These are phyloP conservation scores for Eucommia ulmoides DNA, from an alignment of 257 asterid species.

Conservation along the genomic window DNA sequence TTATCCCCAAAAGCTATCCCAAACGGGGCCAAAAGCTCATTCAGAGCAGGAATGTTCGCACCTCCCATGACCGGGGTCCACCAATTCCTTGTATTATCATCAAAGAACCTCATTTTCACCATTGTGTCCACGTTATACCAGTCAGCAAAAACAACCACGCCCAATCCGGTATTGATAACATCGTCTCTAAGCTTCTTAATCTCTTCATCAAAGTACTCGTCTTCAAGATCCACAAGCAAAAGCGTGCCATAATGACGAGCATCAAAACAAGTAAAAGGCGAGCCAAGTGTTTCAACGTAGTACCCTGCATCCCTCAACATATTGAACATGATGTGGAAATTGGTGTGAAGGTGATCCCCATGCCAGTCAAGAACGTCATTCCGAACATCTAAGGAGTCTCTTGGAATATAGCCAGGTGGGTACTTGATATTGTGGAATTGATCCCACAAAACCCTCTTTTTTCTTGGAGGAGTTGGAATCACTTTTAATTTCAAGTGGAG, in stretches of 20 bases:
- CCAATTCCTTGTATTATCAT: slow-evolving; percentile 97
- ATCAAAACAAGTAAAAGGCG: slow-evolving; percentile 96
- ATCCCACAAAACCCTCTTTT: slow-evolving; percentile 84
- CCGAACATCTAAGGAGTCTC: slow-evolving; percentile 96
- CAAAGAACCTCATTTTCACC: slow-evolving; percentile 97
- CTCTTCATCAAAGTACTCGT: slow-evolving; percentile 84
- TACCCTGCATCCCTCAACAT: slow-evolving; percentile 90
- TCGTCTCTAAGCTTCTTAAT: slow-evolving; percentile 69
- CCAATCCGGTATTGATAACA: slow-evolving; percentile 56
- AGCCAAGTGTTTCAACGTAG: slow-evolving; percentile 91
- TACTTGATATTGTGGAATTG: slow-evolving; percentile 93
- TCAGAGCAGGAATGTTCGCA: slow-evolving; percentile 87
- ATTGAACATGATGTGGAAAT: slow-evolving; percentile 92
- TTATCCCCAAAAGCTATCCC: slow-evolving; percentile 97
- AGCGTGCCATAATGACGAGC: slow-evolving; percentile 89
- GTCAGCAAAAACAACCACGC: slow-evolving; percentile 90
- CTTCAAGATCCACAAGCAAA: slow-evolving; percentile 93
- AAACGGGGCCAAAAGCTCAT: slow-evolving; percentile 87
- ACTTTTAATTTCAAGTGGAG: slow-evolving; percentile 72
- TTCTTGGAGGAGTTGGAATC: slow-evolving; percentile 84
- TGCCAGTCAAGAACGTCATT: slow-evolving; percentile 99
- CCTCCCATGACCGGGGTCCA: slow-evolving; percentile 99
- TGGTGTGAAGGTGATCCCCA: slow-evolving; percentile 96
- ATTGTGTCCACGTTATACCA: slow-evolving; percentile 97
- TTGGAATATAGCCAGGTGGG: slow-evolving; percentile 97